Evolutionary conservation across 2,329 filamentous ascomycete genomes (phyloP).

Genomic region (Hawksworthiomyces lignivorus): DNA sequence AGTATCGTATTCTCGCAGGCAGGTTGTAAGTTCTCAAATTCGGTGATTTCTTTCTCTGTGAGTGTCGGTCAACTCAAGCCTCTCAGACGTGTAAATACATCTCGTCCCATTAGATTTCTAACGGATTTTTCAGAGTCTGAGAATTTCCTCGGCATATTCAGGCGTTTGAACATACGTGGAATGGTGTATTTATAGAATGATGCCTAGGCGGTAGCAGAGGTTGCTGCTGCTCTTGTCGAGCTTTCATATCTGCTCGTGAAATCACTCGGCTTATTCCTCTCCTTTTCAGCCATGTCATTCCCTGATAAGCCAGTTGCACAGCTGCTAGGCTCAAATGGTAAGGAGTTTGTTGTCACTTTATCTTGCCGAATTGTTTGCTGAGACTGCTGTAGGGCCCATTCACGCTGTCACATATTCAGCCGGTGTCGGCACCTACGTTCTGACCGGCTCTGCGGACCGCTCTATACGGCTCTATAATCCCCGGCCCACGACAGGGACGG

Average conservation of each 20-base stretch:
- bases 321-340: constrained; percentile 52
- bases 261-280: neutral
- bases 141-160: no score
- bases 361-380: neutral
- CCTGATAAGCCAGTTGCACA: constrained; percentile 45
- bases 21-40: no score
- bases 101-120: no score
- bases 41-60: no score
- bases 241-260: neutral
- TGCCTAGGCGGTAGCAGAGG: neutral
- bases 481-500: constrained; percentile 33
- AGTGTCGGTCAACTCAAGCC: no score
- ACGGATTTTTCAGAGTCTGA: no score
- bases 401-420: constrained; percentile 68
- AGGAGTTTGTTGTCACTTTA: constrained; percentile 14
- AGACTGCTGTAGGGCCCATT: constrained; percentile 48
- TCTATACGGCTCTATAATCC: constrained; percentile 82
- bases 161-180: no score
- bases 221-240: neutral
- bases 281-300: constrained; percentile 31
- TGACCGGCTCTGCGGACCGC: constrained; percentile 81
- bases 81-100: no score
- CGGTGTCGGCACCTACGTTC: constrained; percentile 65
- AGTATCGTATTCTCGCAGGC: no score
- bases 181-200: neutral